Evolutionary conservation across 805 yeast genomes (phyloP).

Genomic region (Wickerhamiella australiensis): DNA sequence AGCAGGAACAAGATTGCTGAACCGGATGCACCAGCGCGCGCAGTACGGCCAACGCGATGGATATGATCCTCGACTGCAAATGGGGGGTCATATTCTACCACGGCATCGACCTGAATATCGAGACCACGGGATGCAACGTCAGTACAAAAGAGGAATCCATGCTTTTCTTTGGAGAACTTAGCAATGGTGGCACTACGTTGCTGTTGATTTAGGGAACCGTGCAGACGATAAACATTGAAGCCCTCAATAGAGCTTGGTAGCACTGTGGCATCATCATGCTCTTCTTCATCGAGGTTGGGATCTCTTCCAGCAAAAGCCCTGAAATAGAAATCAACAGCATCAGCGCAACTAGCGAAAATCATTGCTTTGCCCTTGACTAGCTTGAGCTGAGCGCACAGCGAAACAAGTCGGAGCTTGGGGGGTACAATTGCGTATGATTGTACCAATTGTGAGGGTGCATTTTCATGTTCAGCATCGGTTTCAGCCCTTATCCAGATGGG

Average conservation of each 20-base stretch:
- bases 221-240: conserved; percentile 54
- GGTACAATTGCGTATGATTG: conserved; percentile 81
- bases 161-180: conserved; percentile 30
- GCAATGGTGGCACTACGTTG: conserved; percentile 63
- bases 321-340: conserved; percentile 91
- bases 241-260: conserved; percentile 44
- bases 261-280: conserved; percentile 33
- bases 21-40: conserved; percentile 90
- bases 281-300: conserved; percentile 28
- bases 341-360: conserved; percentile 87
- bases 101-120: conserved; percentile 77
- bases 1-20: conserved; percentile 62
- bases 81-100: conserved; percentile 91
- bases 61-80: conserved; percentile 88
- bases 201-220: conserved; percentile 83
- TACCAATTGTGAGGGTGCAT: conserved; percentile 82
- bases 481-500: conserved; percentile 54
- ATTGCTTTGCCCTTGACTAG: conserved; percentile 36
- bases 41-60: conserved; percentile 95
- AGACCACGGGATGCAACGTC: conserved; percentile 97
- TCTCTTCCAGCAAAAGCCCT: conserved; percentile 45
- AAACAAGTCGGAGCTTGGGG: conserved; percentile 77
- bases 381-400: conserved; percentile 56
- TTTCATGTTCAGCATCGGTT: conserved; percentile 24
- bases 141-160: conserved; percentile 70